Base-by-base conservation (phyloP, 2,329 filamentous ascomycete species). In the Trichoderma semiorbis region DNA sequence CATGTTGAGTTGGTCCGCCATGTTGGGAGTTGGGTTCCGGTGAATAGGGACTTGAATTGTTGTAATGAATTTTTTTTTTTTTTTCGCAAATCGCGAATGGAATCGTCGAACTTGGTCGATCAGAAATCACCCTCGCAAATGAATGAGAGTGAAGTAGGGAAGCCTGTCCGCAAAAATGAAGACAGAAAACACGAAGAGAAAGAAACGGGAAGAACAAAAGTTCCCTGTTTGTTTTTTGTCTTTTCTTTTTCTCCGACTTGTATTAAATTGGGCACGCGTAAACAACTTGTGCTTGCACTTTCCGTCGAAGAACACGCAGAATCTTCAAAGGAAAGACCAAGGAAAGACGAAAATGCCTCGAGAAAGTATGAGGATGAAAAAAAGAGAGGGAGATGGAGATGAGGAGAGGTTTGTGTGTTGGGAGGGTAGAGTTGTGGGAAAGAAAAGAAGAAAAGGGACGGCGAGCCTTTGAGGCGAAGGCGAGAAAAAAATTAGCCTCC, bases 1-100 rank as follows among this genome's bases (percentile, higher is more conserved):
- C 89, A 95, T 94, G 86, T 94, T 93, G 78, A 96, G 88, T 86
- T 95, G 91, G 79, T 93, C 92, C 82, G 92, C 92, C 92, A 94
- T 94, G 80, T 83, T 91, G 84, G 78, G 78, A 69, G 71, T 74
- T 70, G 74, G 67, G 71, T 76, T 75, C 77, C 70, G 69, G 64
- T 77, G 73, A 73, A 74, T 70, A 66, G 66, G 47, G 53, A 68
- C 34, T 68, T 68, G 53, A 60, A 32, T 60, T 18, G 53, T 70
- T 68, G 55, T 24, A 47, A 21, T 36, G 64, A 39, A 39, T 34
- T 47, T 69, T 60, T 58, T 55, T 61, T 10, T 69, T 58, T 18
- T 61, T 10, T 69, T 58, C 18, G 53, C 47, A 18, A 57, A 26
- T 53, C 63, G 72, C 62, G 69, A 68, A 50, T 18, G 57, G 43